A percentile compares a stretch with the other conserved stretches of the same genome.
Evolutionary conservation across 176 grass and related monocot species (phyloP).

Genomic region (Cocos nucifera): DNA sequence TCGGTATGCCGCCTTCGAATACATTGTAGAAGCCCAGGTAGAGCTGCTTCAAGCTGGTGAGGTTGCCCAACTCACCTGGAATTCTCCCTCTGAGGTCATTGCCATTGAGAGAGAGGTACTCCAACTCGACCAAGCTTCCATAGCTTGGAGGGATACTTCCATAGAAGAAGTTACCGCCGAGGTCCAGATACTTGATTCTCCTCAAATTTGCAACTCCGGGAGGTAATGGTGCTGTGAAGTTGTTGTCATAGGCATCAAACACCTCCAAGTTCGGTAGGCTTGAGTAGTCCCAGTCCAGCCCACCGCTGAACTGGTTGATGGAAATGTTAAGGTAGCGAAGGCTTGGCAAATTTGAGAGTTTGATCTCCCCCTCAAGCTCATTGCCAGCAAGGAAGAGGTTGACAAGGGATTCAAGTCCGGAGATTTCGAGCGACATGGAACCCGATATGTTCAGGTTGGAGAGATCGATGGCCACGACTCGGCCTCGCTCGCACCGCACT

Average conservation of each 20-base stretch:
- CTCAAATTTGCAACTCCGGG: constrained; percentile 27
- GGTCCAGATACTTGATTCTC: constrained; percentile 64
- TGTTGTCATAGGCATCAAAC: constrained; percentile 96
- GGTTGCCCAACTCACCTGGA: constrained; percentile 56
- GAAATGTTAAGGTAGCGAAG: constrained; percentile 66
- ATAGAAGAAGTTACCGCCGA: constrained; percentile 89
- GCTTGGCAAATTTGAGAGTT: constrained; percentile 22
- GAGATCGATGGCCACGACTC: constrained; percentile 54
- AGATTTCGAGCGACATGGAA: constrained; percentile 18
- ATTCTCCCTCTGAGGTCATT: constrained; percentile 68
- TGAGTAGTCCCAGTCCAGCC: constrained; percentile 56
- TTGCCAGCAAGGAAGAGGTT: constrained; percentile 68
- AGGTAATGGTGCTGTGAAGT: constrained; percentile 63
- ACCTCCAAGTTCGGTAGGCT: constrained; percentile 57
- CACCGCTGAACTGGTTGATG: constrained; percentile 50
- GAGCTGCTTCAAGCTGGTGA: constrained; percentile 51
- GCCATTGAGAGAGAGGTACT: constrained; percentile 95
- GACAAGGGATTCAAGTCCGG: constrained; percentile 41
- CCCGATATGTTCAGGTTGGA: constrained; percentile 69
- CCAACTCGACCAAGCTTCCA: constrained; percentile 40
- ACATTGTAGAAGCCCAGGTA: constrained; percentile 89
- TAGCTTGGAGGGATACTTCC: constrained; percentile 50
- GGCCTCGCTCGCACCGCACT: constrained; percentile 44
- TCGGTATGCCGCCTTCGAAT: constrained; percentile 59
- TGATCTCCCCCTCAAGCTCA: constrained; percentile 41